phyloP scores from a whole-genome alignment of 2,329 filamentous ascomycete species.

The Pyrenochaeta sp. region DNA sequence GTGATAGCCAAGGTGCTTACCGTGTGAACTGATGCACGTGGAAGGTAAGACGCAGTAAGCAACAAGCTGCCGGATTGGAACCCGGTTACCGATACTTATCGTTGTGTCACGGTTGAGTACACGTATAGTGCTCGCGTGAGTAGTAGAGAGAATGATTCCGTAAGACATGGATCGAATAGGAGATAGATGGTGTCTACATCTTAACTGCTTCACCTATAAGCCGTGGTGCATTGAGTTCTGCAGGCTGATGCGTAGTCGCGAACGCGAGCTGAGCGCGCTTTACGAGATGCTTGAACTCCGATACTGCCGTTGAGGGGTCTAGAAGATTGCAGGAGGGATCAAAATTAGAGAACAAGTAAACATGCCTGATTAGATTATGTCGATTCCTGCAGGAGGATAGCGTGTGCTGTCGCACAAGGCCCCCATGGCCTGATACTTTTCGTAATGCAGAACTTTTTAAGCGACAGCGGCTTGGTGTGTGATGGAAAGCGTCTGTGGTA shows the following conservation, averaged over 20 bases:
- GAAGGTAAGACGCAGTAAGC: constrained; percentile 39
- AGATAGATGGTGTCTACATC: constrained; percentile 4
- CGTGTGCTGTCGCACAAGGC: constrained; percentile 14
- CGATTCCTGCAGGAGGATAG: constrained; percentile 15
- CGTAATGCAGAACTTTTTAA: constrained; percentile 8
- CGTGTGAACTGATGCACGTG: constrained; percentile 25
- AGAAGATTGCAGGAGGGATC: constrained; percentile 11
- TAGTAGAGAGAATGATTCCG: neutral
- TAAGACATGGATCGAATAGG: constrained; percentile 3
- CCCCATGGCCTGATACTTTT: constrained; percentile 15
- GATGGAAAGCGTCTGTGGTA: constrained; percentile 1
- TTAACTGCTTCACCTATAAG: neutral
- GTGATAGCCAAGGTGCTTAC: constrained; percentile 14
- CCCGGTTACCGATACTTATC: constrained; percentile 25
- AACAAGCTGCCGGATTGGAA: constrained; percentile 19
- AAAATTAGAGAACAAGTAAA: constrained; percentile 23
- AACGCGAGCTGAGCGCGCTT: constrained; percentile 7
- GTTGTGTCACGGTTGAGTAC: constrained; percentile 3
- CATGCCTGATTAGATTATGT: constrained; percentile 4
- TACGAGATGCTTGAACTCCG: constrained; percentile 4
- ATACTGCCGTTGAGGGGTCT: neutral
- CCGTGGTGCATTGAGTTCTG: constrained; percentile 2
- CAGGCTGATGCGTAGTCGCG: constrained; percentile 1
- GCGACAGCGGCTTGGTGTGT: constrained; percentile 2
- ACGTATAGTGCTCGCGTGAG: neutral